Evolutionary conservation across 345 rosid genomes (phyloP).

Genomic region (Camelina hispida): DNA sequence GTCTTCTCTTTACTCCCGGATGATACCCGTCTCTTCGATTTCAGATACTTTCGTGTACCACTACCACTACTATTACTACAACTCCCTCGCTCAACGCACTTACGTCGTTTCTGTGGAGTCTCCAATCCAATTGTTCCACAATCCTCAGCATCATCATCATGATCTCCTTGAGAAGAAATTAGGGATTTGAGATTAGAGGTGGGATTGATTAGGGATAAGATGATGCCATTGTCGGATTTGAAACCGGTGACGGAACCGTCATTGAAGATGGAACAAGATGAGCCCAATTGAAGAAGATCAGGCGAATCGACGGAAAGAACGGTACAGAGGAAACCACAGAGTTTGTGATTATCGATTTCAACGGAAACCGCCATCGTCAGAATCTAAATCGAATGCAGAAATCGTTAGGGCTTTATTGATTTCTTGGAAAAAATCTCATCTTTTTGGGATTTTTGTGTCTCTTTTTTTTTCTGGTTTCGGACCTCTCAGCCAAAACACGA

Average conservation of each 20-base stretch:
- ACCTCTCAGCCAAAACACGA: not conserved
- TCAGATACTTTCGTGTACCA: slow-evolving; percentile 24
- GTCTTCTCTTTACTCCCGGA: slow-evolving; percentile 36
- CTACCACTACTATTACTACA: not conserved
- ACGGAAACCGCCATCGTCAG: slow-evolving; percentile 37
- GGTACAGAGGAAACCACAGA: slow-evolving; percentile 73
- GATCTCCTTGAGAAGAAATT: not conserved
- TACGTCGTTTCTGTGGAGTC: slow-evolving; percentile 32
- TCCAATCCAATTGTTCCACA: slow-evolving; percentile 34
- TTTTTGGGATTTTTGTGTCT: not conserved
- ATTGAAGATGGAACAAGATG: slow-evolving; percentile 56
- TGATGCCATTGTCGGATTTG: slow-evolving; percentile 50
- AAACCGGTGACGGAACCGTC: slow-evolving; percentile 53
- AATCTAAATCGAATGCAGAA: not conserved
- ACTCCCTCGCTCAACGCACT: slow-evolving; percentile 6
- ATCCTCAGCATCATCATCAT: slow-evolving; percentile 22
- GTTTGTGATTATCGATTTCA: slow-evolving; percentile 55
- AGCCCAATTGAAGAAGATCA: slow-evolving; percentile 33
- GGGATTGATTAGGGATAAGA: slow-evolving; percentile 45
- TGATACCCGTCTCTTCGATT: slow-evolving; percentile 28
- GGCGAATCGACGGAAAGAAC: slow-evolving; percentile 54
- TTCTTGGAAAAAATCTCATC: not conserved
- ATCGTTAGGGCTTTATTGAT: slow-evolving; percentile 7
- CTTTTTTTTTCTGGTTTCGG: not conserved
- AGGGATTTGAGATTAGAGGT: slow-evolving; percentile 6